A percentile compares a stretch with the other conserved stretches of the same genome.
These are phyloP conservation scores for Crotalaria pallida DNA, from an alignment of 306 rosid genomes.

Conservation along the genomic window DNA sequence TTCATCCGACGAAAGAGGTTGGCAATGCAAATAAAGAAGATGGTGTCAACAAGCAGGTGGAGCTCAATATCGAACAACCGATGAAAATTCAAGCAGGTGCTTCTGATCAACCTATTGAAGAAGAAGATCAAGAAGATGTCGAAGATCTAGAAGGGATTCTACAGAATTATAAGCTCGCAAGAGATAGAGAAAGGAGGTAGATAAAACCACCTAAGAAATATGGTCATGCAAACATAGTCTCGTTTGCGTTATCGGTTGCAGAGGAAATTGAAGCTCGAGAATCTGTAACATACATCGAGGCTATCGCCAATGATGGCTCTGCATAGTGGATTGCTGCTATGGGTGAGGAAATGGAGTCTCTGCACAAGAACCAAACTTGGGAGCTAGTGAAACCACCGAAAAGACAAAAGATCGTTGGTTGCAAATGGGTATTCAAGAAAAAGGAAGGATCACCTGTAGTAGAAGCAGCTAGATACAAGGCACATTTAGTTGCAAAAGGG, in stretches of 20 bases:
- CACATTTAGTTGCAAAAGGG: no score
- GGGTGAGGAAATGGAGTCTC: no score
- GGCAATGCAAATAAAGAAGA: not conserved
- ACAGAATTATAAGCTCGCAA: not conserved
- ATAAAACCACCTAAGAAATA: not conserved
- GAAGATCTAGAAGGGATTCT: not conserved
- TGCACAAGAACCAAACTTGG: no score
- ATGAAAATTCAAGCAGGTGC: not conserved
- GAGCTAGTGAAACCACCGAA: no score
- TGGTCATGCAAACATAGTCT: no score
- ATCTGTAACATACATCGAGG: not conserved
- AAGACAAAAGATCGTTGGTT: no score
- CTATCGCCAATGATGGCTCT: not conserved
- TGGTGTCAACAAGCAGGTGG: not conserved
- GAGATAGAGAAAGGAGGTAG: not conserved
- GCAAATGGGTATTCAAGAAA: no score
- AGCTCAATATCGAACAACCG: not conserved
- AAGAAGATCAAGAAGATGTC: not conserved
- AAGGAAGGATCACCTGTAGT: no score
- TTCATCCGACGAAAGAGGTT: no score
- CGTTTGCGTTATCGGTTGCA: not conserved
- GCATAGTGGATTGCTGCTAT: not conserved
- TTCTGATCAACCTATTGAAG: not conserved
- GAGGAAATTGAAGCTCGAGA: no score
- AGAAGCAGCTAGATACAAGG: no score